phyloP scores from a whole-genome alignment of 2,329 filamentous ascomycete genomes.

The Curvularia sp. region DNA sequence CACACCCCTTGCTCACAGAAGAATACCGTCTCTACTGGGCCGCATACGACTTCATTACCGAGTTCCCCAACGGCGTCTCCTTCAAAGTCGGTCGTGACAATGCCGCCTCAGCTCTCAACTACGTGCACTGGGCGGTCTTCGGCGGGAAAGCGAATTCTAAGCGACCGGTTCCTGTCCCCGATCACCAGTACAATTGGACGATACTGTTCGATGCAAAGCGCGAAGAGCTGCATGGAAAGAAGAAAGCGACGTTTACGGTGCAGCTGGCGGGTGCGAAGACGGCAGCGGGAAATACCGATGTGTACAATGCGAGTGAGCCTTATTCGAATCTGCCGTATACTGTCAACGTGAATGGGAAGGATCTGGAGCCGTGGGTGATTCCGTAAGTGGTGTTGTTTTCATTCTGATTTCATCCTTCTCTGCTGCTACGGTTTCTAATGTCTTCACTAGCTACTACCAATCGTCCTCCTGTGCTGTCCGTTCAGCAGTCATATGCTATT shows the following conservation, averaged over 20 bases:
- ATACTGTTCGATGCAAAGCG: slow-evolving; percentile 24
- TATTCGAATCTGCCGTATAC: slow-evolving; percentile 62
- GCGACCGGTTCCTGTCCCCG: slow-evolving; percentile 53
- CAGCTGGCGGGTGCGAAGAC: slow-evolving; percentile 70
- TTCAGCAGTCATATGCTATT: slow-evolving; percentile 67
- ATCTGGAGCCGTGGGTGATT: slow-evolving; percentile 62
- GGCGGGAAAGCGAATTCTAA: slow-evolving; percentile 61
- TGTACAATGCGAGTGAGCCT: slow-evolving; percentile 61
- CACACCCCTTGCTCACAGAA: slow-evolving; percentile 56
- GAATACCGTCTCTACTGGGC: slow-evolving; percentile 69
- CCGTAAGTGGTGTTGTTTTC: slow-evolving; percentile 50
- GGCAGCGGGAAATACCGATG: slow-evolving; percentile 67
- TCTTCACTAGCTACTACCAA: slow-evolving; percentile 57
- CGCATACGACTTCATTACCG: slow-evolving; percentile 64
- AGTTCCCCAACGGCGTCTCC: slow-evolving; percentile 65
- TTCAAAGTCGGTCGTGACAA: slow-evolving; percentile 63
- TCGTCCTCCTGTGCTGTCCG: slow-evolving; percentile 67
- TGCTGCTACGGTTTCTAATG: neutral
- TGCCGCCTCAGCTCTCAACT: slow-evolving; percentile 62
- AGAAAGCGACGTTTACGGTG: slow-evolving; percentile 65
- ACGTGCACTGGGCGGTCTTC: slow-evolving; percentile 71
- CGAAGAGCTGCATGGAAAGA: slow-evolving; percentile 49
- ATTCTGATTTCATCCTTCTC: neutral
- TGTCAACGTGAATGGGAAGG: slow-evolving; percentile 56
- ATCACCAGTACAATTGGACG: slow-evolving; percentile 36